Conservation (phyloP, 1,139 yeast species). For the Taphrina sp. region DNA sequence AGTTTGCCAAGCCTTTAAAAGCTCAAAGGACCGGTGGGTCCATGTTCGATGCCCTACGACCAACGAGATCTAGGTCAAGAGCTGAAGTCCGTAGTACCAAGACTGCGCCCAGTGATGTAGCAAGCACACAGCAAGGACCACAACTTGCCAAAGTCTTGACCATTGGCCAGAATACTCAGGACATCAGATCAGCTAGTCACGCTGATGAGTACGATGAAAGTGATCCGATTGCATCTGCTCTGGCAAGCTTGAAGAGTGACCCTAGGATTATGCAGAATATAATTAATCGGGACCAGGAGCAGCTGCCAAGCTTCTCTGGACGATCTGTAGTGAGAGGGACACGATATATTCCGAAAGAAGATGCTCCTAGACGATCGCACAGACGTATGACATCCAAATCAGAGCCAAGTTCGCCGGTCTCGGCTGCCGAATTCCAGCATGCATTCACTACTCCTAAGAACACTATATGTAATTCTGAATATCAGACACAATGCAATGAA, state of each 20-base stretch:
- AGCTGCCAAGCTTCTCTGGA: neutral
- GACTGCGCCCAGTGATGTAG: neutral
- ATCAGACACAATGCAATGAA: too few species aligned
- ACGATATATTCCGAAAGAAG: neutral
- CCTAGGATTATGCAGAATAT: constrained; percentile 7
- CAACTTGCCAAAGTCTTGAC: neutral
- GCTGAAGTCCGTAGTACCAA: constrained; percentile 35
- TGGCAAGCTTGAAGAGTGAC: constrained; percentile 58
- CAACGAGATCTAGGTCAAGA: constrained; percentile 42
- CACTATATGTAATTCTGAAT: too few species aligned
- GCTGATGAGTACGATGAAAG: too few species aligned
- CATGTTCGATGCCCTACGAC: constrained; percentile 40
- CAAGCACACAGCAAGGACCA: neutral
- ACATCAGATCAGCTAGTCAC: too few species aligned
- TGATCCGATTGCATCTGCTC: constrained; percentile 58
- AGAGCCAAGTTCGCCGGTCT: constrained; percentile 18
- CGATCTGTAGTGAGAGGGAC: too few species aligned
- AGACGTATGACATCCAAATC: constrained; percentile 23
- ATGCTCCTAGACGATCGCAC: neutral
- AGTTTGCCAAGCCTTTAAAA: constrained; percentile 3
- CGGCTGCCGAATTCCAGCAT: constrained; percentile 5
- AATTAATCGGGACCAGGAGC: constrained; percentile 25
- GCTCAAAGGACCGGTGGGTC: constrained; percentile 27
- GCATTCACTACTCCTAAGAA: too few species aligned
- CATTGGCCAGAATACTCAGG: constrained; percentile 2